phyloP scores from a whole-genome alignment of 139 green algal genomes.

The Spirogloea muscicola region DNA sequence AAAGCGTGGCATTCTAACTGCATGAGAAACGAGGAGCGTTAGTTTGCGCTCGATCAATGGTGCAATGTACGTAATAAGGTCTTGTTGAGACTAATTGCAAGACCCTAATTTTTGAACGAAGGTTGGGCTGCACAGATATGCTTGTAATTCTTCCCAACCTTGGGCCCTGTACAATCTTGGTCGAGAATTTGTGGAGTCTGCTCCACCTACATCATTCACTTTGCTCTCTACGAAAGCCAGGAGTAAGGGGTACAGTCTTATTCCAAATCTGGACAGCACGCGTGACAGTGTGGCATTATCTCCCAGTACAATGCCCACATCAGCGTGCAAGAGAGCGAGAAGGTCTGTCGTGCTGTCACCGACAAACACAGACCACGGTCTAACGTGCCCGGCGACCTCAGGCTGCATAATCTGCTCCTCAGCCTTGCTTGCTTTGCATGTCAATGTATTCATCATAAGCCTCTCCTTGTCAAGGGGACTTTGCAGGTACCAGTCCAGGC shows the following conservation, averaged over 20 bases:
- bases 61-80: too few relatives aligned
- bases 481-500: not conserved
- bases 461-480: slow-evolving; percentile 7
- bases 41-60: too few relatives aligned
- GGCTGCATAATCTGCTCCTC: too few relatives aligned
- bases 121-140: not conserved
- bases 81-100: slow-evolving; percentile 1
- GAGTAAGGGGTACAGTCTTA: not conserved
- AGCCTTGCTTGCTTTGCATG: too few relatives aligned
- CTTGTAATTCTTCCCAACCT: not conserved
- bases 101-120: too few relatives aligned
- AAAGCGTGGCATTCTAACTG: too few relatives aligned
- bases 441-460: not conserved
- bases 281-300: not conserved
- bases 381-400: not conserved
- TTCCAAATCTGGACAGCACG: not conserved
- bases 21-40: too few relatives aligned
- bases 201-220: not conserved
- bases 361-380: slow-evolving; percentile 2
- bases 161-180: not conserved
- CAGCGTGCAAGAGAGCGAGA: not conserved
- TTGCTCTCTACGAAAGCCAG: not conserved
- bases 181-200: not conserved
- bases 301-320: slow-evolving; percentile 3
- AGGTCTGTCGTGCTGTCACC: slow-evolving; percentile 3